These are phyloP conservation scores for Detonula confervacea DNA, from an alignment of 352 stramenopile species.

Conservation along the genomic window DNA sequence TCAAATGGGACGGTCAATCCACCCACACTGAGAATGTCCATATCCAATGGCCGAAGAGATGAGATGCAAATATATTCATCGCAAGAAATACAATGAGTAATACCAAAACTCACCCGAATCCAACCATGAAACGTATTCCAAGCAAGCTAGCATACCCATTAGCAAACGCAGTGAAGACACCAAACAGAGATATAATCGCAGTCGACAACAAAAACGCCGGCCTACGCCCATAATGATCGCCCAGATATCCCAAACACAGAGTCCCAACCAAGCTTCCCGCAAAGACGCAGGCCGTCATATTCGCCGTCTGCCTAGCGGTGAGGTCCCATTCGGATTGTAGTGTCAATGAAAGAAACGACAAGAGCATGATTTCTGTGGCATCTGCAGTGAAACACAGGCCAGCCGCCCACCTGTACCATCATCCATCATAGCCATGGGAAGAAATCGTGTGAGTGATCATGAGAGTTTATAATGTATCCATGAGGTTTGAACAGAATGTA, in stretches of 20 bases:
- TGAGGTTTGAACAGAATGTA: not conserved
- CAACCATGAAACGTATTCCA: constrained; percentile 67
- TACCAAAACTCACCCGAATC: constrained; percentile 57
- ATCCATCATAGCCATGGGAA: too few species aligned
- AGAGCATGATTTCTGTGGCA: constrained; percentile 76
- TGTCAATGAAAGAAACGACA: constrained; percentile 73
- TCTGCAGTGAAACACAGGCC: constrained; percentile 81
- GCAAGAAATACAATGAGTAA: too few species aligned
- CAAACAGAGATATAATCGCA: constrained; percentile 72
- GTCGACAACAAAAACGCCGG: constrained; percentile 70
- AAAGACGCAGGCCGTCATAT: constrained; percentile 73
- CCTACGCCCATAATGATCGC: constrained; percentile 70
- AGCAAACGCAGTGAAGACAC: constrained; percentile 56
- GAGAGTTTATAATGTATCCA: too few species aligned
- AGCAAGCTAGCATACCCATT: constrained; percentile 56
- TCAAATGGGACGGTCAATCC: constrained; percentile 79
- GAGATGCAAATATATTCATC: constrained; percentile 7
- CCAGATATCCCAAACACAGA: constrained; percentile 66
- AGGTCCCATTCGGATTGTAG: constrained; percentile 73
- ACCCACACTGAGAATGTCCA: constrained; percentile 41
- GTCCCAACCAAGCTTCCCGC: constrained; percentile 70
- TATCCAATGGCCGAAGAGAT: not conserved
- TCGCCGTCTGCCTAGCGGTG: constrained; percentile 55
- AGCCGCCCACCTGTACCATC: constrained; percentile 53
- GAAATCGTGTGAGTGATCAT: too few species aligned